Percentiles rank a stretch among this genome's conserved stretches.
Evolutionary conservation across 1,284 basidiomycete genomes (phyloP).

Genomic region (Nidula niveotomentosa): DNA sequence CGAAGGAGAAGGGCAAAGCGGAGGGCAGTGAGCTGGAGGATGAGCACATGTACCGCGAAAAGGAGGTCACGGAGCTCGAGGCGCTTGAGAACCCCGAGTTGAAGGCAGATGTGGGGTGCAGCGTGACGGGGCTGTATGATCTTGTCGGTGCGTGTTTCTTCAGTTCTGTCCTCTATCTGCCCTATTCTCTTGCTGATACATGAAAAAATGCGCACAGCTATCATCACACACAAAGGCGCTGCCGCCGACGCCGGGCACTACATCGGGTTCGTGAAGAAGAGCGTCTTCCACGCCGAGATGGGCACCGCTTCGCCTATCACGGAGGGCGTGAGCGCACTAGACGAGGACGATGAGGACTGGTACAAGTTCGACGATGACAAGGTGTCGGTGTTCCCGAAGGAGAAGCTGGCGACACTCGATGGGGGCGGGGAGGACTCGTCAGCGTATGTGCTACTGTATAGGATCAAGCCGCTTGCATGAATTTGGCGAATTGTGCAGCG

Average conservation of each 20-base stretch:
- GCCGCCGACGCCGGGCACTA: slow-evolving; percentile 95
- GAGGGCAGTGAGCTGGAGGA: slow-evolving; percentile 48
- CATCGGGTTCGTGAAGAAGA: slow-evolving; percentile 86
- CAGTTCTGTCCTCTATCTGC: background rate
- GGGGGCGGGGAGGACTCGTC: slow-evolving; percentile 65
- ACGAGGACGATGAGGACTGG: slow-evolving; percentile 74
- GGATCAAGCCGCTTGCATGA: slow-evolving; percentile 46
- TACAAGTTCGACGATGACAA: slow-evolving; percentile 95
- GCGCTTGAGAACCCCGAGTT: slow-evolving; percentile 64
- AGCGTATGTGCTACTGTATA: slow-evolving; percentile 55
- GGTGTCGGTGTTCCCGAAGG: slow-evolving; percentile 78
- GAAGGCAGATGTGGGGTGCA: slow-evolving; percentile 70
- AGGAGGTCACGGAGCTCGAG: slow-evolving; percentile 66
- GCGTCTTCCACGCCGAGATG: slow-evolving; percentile 49
- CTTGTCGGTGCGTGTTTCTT: slow-evolving; percentile 63
- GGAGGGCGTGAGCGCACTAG: slow-evolving; percentile 22
- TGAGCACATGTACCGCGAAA: slow-evolving; percentile 57
- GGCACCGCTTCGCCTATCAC: slow-evolving; percentile 15
- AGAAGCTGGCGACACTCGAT: slow-evolving; percentile 82
- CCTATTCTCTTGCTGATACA: background rate
- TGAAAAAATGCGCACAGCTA: slow-evolving; percentile 55
- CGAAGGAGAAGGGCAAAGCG: slow-evolving; percentile 6
- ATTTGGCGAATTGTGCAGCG: background rate
- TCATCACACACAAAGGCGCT: slow-evolving; percentile 97
- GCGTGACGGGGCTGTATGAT: slow-evolving; percentile 80